Evolutionary conservation across 2,329 filamentous ascomycete species (phyloP).

Genomic region (Bipolaris sorokiniana): DNA sequence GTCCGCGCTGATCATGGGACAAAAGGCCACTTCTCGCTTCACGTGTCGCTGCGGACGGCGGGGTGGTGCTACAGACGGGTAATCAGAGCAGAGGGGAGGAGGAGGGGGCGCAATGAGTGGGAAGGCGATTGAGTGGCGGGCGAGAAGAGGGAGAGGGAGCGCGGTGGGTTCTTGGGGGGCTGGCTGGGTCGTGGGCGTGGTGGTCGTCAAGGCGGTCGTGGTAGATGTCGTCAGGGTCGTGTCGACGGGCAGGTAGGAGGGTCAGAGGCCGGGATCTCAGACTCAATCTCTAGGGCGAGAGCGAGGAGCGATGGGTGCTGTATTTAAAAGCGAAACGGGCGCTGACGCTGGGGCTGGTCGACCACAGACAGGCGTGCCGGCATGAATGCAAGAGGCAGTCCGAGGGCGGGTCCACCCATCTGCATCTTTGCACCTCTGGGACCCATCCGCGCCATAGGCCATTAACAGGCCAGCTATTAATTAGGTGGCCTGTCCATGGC

Average conservation of each 20-base stretch:
- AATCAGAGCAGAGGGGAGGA: not conserved
- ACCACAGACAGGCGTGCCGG: constrained; percentile 21
- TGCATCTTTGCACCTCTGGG: constrained; percentile 24
- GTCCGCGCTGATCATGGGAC: constrained; percentile 19
- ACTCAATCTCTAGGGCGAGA: constrained; percentile 29
- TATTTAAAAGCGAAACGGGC: constrained; percentile 35
- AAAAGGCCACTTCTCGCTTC: not conserved
- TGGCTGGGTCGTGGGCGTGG: not conserved
- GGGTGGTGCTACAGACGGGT: not conserved
- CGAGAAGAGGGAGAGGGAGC: constrained; percentile 15
- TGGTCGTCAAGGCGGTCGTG: no score
- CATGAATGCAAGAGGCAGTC: constrained; percentile 21
- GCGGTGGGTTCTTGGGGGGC: not conserved
- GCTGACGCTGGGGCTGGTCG: constrained; percentile 28
- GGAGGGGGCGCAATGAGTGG: no score
- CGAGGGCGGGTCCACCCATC: constrained; percentile 28
- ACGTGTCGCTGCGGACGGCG: not conserved
- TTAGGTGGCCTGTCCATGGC: constrained; percentile 27
- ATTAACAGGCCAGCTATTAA: constrained; percentile 32
- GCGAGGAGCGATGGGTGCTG: constrained; percentile 23
- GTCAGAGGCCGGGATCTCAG: constrained; percentile 28
- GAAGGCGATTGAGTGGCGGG: not conserved
- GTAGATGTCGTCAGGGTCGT: no score
- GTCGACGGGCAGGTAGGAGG: not conserved
- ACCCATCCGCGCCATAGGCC: constrained; percentile 29